Percentiles rank a stretch among this genome's conserved stretches.
phyloP scores from a whole-genome alignment of 257 asterid genomes.

The Mentha longifolia region DNA sequence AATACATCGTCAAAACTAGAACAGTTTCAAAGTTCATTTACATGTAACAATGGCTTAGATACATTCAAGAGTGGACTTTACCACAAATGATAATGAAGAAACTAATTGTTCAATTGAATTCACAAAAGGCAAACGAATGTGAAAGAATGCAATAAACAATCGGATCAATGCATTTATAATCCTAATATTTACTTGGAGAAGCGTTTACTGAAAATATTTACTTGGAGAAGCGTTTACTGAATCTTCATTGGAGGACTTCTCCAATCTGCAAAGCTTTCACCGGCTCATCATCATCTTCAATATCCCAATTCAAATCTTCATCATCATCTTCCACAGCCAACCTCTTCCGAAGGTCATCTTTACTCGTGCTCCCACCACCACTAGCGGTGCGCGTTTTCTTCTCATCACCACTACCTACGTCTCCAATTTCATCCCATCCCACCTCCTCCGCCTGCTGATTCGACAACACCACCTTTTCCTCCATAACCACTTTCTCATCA shows the following conservation, averaged over 20 bases:
- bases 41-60: constrained; percentile 8
- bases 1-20: background rate
- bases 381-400: constrained; percentile 31
- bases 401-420: constrained; percentile 71
- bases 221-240: constrained; percentile 6
- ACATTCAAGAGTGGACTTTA: constrained; percentile 2
- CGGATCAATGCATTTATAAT: constrained; percentile 15
- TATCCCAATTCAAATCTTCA: constrained; percentile 84
- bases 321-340: constrained; percentile 68
- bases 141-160: constrained; percentile 28
- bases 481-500: constrained; percentile 29
- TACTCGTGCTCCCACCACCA: constrained; percentile 42
- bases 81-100: constrained; percentile 2
- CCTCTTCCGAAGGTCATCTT: constrained; percentile 51
- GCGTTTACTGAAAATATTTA: no score
- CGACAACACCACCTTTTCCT: constrained; percentile 32
- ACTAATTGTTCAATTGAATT: background rate
- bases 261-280: constrained; percentile 34
- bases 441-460: constrained; percentile 59
- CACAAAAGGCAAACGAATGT: constrained; percentile 1
- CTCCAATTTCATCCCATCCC: constrained; percentile 93
- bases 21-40: constrained; percentile 1
- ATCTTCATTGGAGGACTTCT: background rate
- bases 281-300: constrained; percentile 74
- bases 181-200: constrained; percentile 35